Conservation (phyloP, 2,329 filamentous ascomycete genomes). For the Clathrospora elynae region DNA sequence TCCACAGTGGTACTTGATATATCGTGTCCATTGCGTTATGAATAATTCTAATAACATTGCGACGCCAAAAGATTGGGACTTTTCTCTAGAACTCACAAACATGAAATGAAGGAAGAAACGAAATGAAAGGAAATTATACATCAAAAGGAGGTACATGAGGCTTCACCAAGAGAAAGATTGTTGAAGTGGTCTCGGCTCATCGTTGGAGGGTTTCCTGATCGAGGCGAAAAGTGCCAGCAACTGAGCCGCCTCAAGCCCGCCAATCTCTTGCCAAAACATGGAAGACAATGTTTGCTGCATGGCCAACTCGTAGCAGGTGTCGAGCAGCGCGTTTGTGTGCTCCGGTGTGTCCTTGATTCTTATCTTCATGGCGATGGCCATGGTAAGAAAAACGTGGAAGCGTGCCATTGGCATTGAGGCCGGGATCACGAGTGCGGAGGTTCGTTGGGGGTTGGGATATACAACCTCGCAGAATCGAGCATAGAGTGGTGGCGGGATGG, state of each 20-base stretch:
- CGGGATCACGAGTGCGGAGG: conserved; percentile 21
- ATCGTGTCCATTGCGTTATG: no score
- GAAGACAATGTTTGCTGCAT: conserved; percentile 41
- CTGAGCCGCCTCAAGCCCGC: conserved; percentile 41
- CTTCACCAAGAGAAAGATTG: conserved; percentile 45
- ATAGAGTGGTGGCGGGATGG: conserved; percentile 32
- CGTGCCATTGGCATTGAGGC: conserved; percentile 42
- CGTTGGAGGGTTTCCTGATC: conserved; percentile 25
- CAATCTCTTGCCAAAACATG: conserved; percentile 44
- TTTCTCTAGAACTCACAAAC: no score
- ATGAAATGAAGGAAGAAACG: no score
- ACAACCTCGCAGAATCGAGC: conserved; percentile 40
- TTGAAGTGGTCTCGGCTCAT: conserved; percentile 32
- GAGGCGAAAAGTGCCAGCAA: conserved; percentile 42
- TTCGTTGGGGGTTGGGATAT: conserved; percentile 37
- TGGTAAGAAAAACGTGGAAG: conserved; percentile 46
- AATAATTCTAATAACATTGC: no score
- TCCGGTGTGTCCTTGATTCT: conserved; percentile 38
- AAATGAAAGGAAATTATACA: no score
- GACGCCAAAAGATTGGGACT: no score
- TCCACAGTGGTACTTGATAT: no score
- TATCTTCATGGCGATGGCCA: conserved; percentile 46
- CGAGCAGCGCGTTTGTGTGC: conserved; percentile 40
- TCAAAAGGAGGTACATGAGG: no score
- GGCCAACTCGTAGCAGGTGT: conserved; percentile 44